Percentiles rank a stretch among this genome's conserved stretches.
Evolutionary conservation across 2,329 filamentous ascomycete species (phyloP).

Genomic region (Claviceps maximensis): DNA sequence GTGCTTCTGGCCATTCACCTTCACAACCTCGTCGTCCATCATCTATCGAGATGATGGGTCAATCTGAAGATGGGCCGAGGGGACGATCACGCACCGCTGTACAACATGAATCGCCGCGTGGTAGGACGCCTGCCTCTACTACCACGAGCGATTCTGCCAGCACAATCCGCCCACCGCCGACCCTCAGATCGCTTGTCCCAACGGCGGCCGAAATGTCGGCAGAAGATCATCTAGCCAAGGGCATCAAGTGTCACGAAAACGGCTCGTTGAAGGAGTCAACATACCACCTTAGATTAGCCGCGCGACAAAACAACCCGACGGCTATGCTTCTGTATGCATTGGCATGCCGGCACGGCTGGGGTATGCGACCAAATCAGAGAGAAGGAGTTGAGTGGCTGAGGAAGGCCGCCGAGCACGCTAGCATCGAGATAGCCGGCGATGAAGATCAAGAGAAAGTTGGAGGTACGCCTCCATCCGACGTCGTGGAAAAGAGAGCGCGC

Average conservation of each 20-base stretch:
- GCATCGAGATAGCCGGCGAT: constrained; percentile 71
- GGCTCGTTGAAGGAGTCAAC: constrained; percentile 87
- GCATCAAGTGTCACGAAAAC: constrained; percentile 78
- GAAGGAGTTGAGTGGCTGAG: constrained; percentile 89
- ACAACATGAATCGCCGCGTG: constrained; percentile 25
- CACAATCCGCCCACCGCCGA: constrained; percentile 30
- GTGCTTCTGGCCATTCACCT: constrained; percentile 28
- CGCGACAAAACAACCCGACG: constrained; percentile 72
- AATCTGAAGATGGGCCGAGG: constrained; percentile 35
- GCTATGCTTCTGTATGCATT: constrained; percentile 94
- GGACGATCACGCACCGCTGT: constrained; percentile 29
- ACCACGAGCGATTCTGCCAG: constrained; percentile 41
- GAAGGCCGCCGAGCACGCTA: constrained; percentile 75
- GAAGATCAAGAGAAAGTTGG: constrained; percentile 53
- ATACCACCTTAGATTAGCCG: constrained; percentile 85
- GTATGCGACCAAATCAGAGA: constrained; percentile 80
- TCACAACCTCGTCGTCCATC: constrained; percentile 28
- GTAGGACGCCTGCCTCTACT: constrained; percentile 33
- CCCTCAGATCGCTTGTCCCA: constrained; percentile 33
- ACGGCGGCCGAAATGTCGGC: constrained; percentile 58
- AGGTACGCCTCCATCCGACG: constrained; percentile 40
- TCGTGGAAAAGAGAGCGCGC: constrained; percentile 63
- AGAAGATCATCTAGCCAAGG: constrained; percentile 82
- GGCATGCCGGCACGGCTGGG: constrained; percentile 93
- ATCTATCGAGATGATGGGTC: constrained; percentile 29